Evolutionary conservation across 2,329 filamentous ascomycete genomes (phyloP).

Genomic region (Aureobasidium sp.): DNA sequence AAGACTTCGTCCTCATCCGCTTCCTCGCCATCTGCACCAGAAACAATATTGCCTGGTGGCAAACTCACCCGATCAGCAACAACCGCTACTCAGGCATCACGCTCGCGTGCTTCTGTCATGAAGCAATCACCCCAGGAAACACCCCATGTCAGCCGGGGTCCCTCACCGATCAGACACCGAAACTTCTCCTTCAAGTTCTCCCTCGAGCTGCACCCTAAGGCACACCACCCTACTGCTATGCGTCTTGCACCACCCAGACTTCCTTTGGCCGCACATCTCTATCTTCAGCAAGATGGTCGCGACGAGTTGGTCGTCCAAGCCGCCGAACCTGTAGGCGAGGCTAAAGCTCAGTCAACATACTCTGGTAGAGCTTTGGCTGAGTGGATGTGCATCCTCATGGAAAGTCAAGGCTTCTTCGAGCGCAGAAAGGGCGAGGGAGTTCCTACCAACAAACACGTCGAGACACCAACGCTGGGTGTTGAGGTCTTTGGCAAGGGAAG

Average conservation of each 20-base stretch:
- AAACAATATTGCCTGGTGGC: neutral
- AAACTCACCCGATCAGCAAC: slow-evolving; percentile 14
- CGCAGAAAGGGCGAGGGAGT: slow-evolving; percentile 67
- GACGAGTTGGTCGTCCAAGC: slow-evolving; percentile 17
- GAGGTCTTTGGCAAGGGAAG: slow-evolving; percentile 50
- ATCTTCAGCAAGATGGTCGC: slow-evolving; percentile 37
- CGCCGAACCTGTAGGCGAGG: slow-evolving; percentile 29
- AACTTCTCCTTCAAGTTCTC: slow-evolving; percentile 67
- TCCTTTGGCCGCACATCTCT: slow-evolving; percentile 60
- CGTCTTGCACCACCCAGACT: slow-evolving; percentile 59
- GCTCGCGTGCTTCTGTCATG: neutral
- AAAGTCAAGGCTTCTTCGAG: slow-evolving; percentile 76
- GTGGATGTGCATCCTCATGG: slow-evolving; percentile 65
- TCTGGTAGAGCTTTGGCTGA: slow-evolving; percentile 67
- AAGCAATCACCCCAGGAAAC: slow-evolving; percentile 4
- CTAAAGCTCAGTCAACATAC: slow-evolving; percentile 45
- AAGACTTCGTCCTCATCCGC: neutral
- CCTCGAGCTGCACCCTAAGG: slow-evolving; percentile 55
- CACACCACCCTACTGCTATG: slow-evolving; percentile 49
- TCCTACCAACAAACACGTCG: slow-evolving; percentile 55
- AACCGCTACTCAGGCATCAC: slow-evolving; percentile 10
- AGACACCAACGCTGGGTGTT: slow-evolving; percentile 57
- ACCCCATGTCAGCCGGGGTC: neutral
- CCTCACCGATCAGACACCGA: slow-evolving; percentile 34
- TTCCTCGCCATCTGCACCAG: neutral